Evolutionary conservation across 129 eudicot genomes (phyloP).

Genomic region (Pulicaria dysenterica): DNA sequence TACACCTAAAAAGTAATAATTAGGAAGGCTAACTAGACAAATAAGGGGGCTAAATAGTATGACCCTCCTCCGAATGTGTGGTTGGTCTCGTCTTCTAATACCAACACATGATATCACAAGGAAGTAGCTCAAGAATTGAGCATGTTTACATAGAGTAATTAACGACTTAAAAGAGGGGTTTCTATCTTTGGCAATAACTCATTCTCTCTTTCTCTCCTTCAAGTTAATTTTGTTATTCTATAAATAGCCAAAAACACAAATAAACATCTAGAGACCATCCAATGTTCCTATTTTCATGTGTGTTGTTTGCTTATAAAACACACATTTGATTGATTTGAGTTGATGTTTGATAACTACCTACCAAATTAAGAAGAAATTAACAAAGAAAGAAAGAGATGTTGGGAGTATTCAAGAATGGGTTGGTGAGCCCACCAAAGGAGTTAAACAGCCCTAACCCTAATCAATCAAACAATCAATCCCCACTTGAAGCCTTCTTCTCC

Average conservation of each 20-base stretch:
- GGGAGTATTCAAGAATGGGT: slow-evolving; percentile 81
- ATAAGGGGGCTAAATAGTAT: no score
- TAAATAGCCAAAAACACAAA: slow-evolving; percentile 31
- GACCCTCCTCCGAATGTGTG: no score
- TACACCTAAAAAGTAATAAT: no score
- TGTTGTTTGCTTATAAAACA: slow-evolving; percentile 26
- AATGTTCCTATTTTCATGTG: slow-evolving; percentile 36
- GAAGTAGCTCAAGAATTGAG: neutral
- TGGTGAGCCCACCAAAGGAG: slow-evolving; percentile 86
- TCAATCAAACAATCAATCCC: slow-evolving; percentile 34
- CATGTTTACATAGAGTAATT: slow-evolving; percentile 5
- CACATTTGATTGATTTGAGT: slow-evolving; percentile 28
- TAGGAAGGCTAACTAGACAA: no score
- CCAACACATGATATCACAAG: neutral
- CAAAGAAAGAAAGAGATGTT: slow-evolving; percentile 48
- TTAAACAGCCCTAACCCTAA: slow-evolving; percentile 60
- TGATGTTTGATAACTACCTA: slow-evolving; percentile 26
- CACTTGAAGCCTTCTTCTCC: slow-evolving; percentile 54
- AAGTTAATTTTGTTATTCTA: slow-evolving; percentile 13
- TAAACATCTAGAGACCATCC: slow-evolving; percentile 30
- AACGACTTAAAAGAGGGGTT: slow-evolving; percentile 1
- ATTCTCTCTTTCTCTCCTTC: slow-evolving; percentile 6
- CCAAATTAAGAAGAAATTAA: slow-evolving; percentile 14
- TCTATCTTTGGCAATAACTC: slow-evolving; percentile 25
- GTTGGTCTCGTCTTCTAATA: neutral